phyloP scores from a whole-genome alignment of 2,329 filamentous ascomycete genomes.

The Bipolaris cookei region DNA sequence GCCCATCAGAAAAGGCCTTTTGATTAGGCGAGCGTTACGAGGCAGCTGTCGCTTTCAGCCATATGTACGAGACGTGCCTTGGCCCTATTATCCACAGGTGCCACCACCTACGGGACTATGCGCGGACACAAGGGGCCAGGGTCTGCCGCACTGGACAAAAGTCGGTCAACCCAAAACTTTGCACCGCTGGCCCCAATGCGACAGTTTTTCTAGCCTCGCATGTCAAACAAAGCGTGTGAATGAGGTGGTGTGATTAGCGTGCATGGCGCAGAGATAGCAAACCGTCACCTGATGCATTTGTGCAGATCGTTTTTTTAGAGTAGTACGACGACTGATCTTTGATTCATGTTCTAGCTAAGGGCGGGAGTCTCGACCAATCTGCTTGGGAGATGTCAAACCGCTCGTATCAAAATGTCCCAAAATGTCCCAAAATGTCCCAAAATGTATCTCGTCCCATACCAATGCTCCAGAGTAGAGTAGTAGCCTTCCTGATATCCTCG shows the following conservation, averaged over 20 bases:
- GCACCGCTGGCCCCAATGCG: neutral
- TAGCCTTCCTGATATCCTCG: slow-evolving; percentile 12
- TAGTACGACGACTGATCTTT: slow-evolving; percentile 22
- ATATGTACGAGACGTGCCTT: too few species aligned
- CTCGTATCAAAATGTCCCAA: slow-evolving; percentile 14
- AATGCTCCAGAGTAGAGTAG: slow-evolving; percentile 34
- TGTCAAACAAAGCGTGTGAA: slow-evolving; percentile 18
- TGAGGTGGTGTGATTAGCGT: slow-evolving; percentile 22
- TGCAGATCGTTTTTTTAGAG: slow-evolving; percentile 18
- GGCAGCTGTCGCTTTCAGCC: too few species aligned
- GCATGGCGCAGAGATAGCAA: slow-evolving; percentile 21
- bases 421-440: slow-evolving; percentile 16
- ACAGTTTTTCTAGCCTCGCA: neutral
- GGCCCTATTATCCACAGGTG: too few species aligned
- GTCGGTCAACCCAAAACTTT: slow-evolving; percentile 24
- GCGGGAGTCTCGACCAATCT: slow-evolving; percentile 35
- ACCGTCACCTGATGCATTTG: slow-evolving; percentile 25
- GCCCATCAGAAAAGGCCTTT: neutral
- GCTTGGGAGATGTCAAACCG: slow-evolving; percentile 35
- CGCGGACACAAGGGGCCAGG: slow-evolving; percentile 11
- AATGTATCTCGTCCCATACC: slow-evolving; percentile 11
- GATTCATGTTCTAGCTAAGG: slow-evolving; percentile 33
- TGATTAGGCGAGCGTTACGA: neutral
- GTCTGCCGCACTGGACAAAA: slow-evolving; percentile 26
- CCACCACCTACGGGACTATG: slow-evolving; percentile 1